phyloP scores from a whole-genome alignment of 2,329 filamentous ascomycete genomes.

The Talaromyces marneffei region DNA sequence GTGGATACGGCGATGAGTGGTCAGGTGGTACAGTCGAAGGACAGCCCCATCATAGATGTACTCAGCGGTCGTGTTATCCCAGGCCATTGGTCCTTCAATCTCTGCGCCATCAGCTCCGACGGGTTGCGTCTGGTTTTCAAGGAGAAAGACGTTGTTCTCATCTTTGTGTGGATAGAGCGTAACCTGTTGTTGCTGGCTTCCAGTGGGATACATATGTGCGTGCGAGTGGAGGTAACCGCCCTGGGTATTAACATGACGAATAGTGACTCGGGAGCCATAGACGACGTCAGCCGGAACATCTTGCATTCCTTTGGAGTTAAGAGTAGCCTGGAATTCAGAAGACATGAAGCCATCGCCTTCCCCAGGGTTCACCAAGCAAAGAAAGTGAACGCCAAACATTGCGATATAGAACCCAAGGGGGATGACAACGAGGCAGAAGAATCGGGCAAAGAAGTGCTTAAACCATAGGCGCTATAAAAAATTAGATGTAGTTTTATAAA shows the following conservation, averaged over 20 bases:
- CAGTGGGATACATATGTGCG: slow-evolving; percentile 92
- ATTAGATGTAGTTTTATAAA: slow-evolving; percentile 20
- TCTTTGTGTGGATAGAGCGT: slow-evolving; percentile 99
- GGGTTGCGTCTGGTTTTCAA: slow-evolving; percentile 96
- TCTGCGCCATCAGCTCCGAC: slow-evolving; percentile 63
- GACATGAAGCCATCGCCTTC: slow-evolving; percentile 99
- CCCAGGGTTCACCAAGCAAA: slow-evolving; percentile 87
- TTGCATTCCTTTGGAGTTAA: slow-evolving; percentile 95
- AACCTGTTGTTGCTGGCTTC: slow-evolving; percentile 97
- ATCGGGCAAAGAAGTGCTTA: slow-evolving; percentile 88
- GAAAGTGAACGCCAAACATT: slow-evolving; percentile 96
- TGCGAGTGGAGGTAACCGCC: slow-evolving; percentile 97
- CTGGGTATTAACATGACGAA: slow-evolving; percentile 95
- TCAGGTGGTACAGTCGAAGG: slow-evolving; percentile 74
- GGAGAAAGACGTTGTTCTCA: slow-evolving; percentile 89
- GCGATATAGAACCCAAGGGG: slow-evolving; percentile 86
- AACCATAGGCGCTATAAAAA: slow-evolving; percentile 63
- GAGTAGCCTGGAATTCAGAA: slow-evolving; percentile 94
- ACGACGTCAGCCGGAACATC: slow-evolving; percentile 89
- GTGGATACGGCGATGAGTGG: slow-evolving; percentile 83
- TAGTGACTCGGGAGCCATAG: slow-evolving; percentile 75
- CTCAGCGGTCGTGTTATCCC: slow-evolving; percentile 65
- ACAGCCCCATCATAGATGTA: slow-evolving; percentile 75
- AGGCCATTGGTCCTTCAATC: slow-evolving; percentile 75
- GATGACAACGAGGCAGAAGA: slow-evolving; percentile 87